A percentile compares a stretch with the other conserved stretches of the same genome.
These are phyloP conservation scores for Mycosphaerella sp. DNA, from an alignment of 2,329 filamentous ascomycete genomes.

Conservation along the genomic window DNA sequence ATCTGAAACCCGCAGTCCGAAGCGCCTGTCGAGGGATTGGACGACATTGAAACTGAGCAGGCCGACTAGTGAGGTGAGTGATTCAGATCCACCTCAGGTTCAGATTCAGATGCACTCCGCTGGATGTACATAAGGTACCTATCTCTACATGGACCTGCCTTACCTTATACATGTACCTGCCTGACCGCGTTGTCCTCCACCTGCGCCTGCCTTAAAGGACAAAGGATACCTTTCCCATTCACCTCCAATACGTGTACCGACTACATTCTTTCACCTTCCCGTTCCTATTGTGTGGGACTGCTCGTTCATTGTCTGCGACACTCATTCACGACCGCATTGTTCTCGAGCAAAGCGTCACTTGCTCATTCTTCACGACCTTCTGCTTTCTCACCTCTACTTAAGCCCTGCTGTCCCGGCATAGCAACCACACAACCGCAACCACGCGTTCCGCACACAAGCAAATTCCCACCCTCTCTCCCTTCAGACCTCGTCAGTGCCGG, in stretches of 20 bases:
- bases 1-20: slow-evolving; percentile 14
- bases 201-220: slow-evolving; percentile 1
- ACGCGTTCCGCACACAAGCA: slow-evolving; percentile 1
- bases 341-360: slow-evolving; percentile 8
- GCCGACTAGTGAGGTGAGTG: not conserved
- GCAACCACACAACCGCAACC: not conserved
- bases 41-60: slow-evolving; percentile 7
- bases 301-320: slow-evolving; percentile 6
- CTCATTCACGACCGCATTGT: slow-evolving; percentile 17
- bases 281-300: not conserved
- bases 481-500: slow-evolving; percentile 19
- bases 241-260: too few relatives aligned
- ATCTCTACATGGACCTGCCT: not conserved
- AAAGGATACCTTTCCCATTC: slow-evolving; percentile 2
- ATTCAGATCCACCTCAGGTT: too few relatives aligned
- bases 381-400: slow-evolving; percentile 8
- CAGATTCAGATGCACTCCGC: too few relatives aligned
- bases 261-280: slow-evolving; percentile 4
- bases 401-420: slow-evolving; percentile 3
- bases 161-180: too few relatives aligned
- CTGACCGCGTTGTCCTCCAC: not conserved
- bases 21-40: slow-evolving; percentile 7
- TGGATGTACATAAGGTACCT: too few relatives aligned
- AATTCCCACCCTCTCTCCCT: not conserved
- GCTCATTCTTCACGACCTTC: not conserved